Conservation (phyloP, 1,139 yeast genomes). For the Yamadazyma atmosphaerica region DNA sequence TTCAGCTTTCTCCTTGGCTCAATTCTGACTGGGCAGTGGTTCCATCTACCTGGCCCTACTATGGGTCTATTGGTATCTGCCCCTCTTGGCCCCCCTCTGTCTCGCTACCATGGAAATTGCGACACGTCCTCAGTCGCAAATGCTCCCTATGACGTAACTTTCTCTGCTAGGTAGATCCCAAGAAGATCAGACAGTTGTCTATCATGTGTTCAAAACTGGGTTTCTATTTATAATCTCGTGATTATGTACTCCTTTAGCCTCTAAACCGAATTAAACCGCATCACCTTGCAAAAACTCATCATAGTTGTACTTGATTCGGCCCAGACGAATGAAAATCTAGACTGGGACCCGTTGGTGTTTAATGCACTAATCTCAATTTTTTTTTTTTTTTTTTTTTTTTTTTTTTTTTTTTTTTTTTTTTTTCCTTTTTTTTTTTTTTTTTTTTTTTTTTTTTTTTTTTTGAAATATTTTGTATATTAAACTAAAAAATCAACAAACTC, state of each 20-base stretch:
- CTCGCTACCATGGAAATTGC: neutral
- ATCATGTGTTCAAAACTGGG: neutral
- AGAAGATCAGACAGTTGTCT: neutral
- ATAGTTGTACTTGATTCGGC: neutral
- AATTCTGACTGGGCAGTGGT: too few species aligned
- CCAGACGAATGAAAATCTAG: neutral
- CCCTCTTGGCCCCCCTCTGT: neutral
- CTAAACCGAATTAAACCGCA: neutral
- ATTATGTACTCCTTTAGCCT: neutral
- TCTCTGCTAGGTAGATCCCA: neutral
- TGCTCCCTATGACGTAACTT: neutral
- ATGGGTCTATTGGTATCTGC: neutral
- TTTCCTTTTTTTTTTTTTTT: too few species aligned
- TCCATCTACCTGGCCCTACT: too few species aligned
- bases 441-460: too few species aligned
- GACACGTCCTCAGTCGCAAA: neutral
- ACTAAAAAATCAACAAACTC: neutral
- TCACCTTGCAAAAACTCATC: neutral
- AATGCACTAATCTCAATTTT: conserved; percentile 1
- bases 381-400: too few species aligned
- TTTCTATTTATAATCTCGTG: neutral
- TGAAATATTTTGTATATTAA: neutral
- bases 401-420: too few species aligned
- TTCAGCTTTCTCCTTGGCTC: too few species aligned
- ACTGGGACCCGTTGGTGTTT: neutral